These are phyloP conservation scores for Rhizopus microsporus DNA, from an alignment of 371 early-diverging fungal species.

Conservation along the genomic window DNA sequence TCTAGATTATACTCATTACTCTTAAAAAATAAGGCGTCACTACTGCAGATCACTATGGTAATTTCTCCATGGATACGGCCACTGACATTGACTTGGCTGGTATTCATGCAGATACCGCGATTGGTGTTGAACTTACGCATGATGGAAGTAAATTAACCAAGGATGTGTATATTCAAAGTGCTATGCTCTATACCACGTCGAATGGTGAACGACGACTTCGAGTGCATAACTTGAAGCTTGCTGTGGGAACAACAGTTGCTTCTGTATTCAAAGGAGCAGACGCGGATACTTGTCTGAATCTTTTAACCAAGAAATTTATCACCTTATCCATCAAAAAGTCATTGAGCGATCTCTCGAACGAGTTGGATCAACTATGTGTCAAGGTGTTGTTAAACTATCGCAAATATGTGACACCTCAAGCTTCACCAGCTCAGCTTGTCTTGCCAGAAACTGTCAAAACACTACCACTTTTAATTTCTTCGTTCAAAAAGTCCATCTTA, in stretches of 20 bases:
- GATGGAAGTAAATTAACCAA: constrained; percentile 85
- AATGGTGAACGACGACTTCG: constrained; percentile 91
- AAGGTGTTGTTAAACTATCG: constrained; percentile 87
- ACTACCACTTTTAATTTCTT: constrained; percentile 78
- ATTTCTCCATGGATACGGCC: constrained; percentile 88
- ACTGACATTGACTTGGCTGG: constrained; percentile 91
- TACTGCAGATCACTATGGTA: constrained; percentile 87
- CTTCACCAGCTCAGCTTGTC: constrained; percentile 88
- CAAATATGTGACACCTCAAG: constrained; percentile 80
- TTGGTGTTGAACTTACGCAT: constrained; percentile 83
- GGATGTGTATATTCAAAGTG: constrained; percentile 84
- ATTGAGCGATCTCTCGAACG: constrained; percentile 73
- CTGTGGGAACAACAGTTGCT: constrained; percentile 75
- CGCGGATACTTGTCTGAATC: constrained; percentile 88
- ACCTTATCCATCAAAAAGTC: constrained; percentile 65
- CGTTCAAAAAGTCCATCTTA: constrained; percentile 78
- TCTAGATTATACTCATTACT: not conserved
- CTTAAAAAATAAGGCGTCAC: constrained; percentile 67
- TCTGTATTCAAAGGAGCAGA: constrained; percentile 90
- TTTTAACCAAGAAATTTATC: constrained; percentile 78
- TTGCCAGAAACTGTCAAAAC: constrained; percentile 92
- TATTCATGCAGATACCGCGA: constrained; percentile 79
- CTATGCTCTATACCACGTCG: constrained; percentile 90
- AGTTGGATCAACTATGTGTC: constrained; percentile 79
- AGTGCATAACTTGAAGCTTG: constrained; percentile 82